These are phyloP conservation scores for Rhodotorula graminis DNA, from an alignment of 768 basidiomycete species.

Conservation along the genomic window DNA sequence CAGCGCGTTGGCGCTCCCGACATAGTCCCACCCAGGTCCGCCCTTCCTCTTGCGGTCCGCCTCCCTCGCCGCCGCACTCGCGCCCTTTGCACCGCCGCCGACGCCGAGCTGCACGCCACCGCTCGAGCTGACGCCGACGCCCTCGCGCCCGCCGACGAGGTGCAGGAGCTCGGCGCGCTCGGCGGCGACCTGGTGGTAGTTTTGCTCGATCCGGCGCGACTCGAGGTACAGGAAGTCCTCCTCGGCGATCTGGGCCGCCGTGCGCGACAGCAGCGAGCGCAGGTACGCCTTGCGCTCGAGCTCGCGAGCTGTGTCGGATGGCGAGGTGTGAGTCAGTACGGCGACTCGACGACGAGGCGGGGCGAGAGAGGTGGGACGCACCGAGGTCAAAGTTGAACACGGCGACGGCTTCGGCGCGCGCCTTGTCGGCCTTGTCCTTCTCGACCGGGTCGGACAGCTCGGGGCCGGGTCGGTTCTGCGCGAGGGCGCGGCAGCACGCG, in stretches of 20 bases:
- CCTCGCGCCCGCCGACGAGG: slow-evolving; percentile 39
- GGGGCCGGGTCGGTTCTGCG: slow-evolving; percentile 53
- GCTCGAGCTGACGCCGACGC: slow-evolving; percentile 14
- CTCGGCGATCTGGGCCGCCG: slow-evolving; percentile 81
- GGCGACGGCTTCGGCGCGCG: slow-evolving; percentile 8
- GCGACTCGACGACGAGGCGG: background rate
- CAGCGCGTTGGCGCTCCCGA: slow-evolving; percentile 28
- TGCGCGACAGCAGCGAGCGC: slow-evolving; percentile 77
- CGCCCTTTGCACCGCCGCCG: slow-evolving; percentile 42
- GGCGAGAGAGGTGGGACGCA: slow-evolving; percentile 43
- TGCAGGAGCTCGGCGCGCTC: slow-evolving; percentile 42
- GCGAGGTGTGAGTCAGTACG: background rate
- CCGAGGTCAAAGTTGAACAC: slow-evolving; percentile 70
- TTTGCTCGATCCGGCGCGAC: slow-evolving; percentile 90
- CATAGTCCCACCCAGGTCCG: slow-evolving; percentile 39
- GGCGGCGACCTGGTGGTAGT: slow-evolving; percentile 54
- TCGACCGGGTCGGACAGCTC: background rate
- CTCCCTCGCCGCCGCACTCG: slow-evolving; percentile 31
- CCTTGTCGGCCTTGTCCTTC: slow-evolving; percentile 17
- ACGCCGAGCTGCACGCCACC: slow-evolving; percentile 40
- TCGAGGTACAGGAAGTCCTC: slow-evolving; percentile 93
- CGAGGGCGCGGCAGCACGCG: slow-evolving; percentile 78
- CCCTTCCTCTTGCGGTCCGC: slow-evolving; percentile 39
- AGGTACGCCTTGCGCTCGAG: slow-evolving; percentile 81
- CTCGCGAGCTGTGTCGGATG: slow-evolving; percentile 68